Evolutionary conservation across 768 basidiomycete genomes (phyloP), one percentile per base, ranked within the genome.

Genomic region (Lyophyllum decastes): DNA sequence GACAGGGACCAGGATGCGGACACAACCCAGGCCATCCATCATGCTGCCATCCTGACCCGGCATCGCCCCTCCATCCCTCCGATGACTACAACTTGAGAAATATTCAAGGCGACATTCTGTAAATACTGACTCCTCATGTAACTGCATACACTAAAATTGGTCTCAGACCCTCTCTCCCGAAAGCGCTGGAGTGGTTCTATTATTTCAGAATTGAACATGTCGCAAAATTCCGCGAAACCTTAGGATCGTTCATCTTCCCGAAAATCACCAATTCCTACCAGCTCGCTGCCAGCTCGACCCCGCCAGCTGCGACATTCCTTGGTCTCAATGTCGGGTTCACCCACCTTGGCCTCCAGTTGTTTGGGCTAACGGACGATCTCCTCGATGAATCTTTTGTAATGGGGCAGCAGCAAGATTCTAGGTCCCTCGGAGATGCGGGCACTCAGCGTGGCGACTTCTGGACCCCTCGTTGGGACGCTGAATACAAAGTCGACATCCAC

Each of bases 111-210:
- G n/a, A n/a, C n/a, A n/a, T n/a, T n/a, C n/a, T n/a, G n/a, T n/a
- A n/a, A n/a, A n/a, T n/a, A n/a, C n/a, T n/a, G n/a, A n/a, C n/a
- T n/a, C n/a, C n/a, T n/a, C n/a, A n/a, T n/a, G n/a, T n/a, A n/a
- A n/a, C n/a, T n/a, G n/a, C n/a, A n/a, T n/a, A n/a, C n/a, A n/a
- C n/a, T n/a, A n/a, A n/a, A n/a, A n/a, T n/a, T n/a, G n/a, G n/a
- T n/a, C n/a, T n/a, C n/a, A 64, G 64, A 16, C 64, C 61, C 14
- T 52, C 51, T 26, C 34, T 60, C 14, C 61, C 61, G 41, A 62
- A 64, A 33, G 61, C 59, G 2, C 22, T 64, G 9, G 55, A 64
- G 45, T 60, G 57, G 27, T 64, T 64, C 60, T 64, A 64, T 44
- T 61, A 57, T 25, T 64, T 64, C 58, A 10, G 27, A 21, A 64